Base-by-base conservation (phyloP, 1,139 yeast species). In the Williopsis jadinii region DNA sequence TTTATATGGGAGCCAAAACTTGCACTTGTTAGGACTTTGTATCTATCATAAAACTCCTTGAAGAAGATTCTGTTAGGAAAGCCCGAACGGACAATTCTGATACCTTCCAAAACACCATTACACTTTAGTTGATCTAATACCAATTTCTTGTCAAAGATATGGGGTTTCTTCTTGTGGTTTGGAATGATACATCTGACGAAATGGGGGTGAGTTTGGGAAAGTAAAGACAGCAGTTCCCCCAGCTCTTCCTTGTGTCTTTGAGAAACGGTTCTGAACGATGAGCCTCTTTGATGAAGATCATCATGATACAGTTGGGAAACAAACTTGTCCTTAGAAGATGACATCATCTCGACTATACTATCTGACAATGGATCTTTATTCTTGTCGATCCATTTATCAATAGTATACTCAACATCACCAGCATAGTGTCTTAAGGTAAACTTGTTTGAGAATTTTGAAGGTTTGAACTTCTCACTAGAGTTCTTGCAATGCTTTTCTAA, bases 51-150 rank as follows among this genome's bases (percentile, higher is more conserved):
- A 62, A 94, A 92, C 42, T 87, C 95, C 36, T 80, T 75, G 61
- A 90, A 92, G 37, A 82, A 76, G 59, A 92, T 76, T 51, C 97
- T 75, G 62, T 94, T 94, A 2, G 99, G 98, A 59, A 84, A 94
- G 3, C 99, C 99, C 12, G 96, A 90, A 50, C 99, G 73, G 0
- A 97, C 95, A 48, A 94, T 92, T 62, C 98, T 74, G 35, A 94
- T 94, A 49, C 99, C 99, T 68, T 94, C 99, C 39, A 94, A 67
- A 11, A 94, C 99, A 73, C 99, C 99, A 59, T 94, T 94, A 60
- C 97, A 94, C 48, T 97, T 73, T 46, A 94, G 70, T 63, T 94
- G 99, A 46, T 85, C 92, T 40, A 92, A 67, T 4, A 94, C 95
- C 33, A 94, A 66, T 28, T 64, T 67, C 54, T 84, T 86, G 54